Evolutionary conservation across 352 stramenopile species (phyloP).

Genomic region (Phytophthora lateralis): DNA sequence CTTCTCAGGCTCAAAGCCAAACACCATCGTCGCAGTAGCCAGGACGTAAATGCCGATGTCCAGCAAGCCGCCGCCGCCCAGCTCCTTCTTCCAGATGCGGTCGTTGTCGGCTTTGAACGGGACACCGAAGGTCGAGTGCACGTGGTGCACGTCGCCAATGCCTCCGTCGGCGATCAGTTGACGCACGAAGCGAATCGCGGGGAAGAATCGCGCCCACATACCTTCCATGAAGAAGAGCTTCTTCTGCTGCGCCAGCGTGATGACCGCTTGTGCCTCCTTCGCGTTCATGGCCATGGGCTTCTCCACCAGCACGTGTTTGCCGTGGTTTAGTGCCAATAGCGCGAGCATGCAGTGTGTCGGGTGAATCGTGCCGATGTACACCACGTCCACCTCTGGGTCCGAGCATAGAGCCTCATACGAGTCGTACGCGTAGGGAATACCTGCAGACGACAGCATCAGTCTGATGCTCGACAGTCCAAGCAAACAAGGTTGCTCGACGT

Average conservation of each 20-base stretch:
- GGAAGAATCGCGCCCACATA: conserved; percentile 89
- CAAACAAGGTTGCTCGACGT: conserved; percentile 35
- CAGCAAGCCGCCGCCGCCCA: conserved; percentile 78
- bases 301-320: conserved; percentile 91
- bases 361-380: conserved; percentile 92
- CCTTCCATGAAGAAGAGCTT: conserved; percentile 74
- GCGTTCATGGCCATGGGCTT: conserved; percentile 89
- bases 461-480: neutral
- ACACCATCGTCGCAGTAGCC: conserved; percentile 69
- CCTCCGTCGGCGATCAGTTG: conserved; percentile 41
- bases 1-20: conserved; percentile 51
- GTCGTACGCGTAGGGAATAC: conserved; percentile 58
- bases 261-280: conserved; percentile 67
- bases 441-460: neutral
- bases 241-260: conserved; percentile 24
- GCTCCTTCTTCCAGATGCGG: conserved; percentile 69
- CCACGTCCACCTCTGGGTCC: conserved; percentile 82
- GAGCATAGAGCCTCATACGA: conserved; percentile 80
- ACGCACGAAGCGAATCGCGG: conserved; percentile 57
- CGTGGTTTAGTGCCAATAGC: conserved; percentile 62
- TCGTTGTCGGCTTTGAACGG: conserved; percentile 41
- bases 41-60: conserved; percentile 87
- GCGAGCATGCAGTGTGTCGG: conserved; percentile 68
- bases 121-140: conserved; percentile 42
- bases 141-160: conserved; percentile 59